Evolutionary conservation across 805 yeast genomes (phyloP).

Genomic region (Pichia deserticola): DNA sequence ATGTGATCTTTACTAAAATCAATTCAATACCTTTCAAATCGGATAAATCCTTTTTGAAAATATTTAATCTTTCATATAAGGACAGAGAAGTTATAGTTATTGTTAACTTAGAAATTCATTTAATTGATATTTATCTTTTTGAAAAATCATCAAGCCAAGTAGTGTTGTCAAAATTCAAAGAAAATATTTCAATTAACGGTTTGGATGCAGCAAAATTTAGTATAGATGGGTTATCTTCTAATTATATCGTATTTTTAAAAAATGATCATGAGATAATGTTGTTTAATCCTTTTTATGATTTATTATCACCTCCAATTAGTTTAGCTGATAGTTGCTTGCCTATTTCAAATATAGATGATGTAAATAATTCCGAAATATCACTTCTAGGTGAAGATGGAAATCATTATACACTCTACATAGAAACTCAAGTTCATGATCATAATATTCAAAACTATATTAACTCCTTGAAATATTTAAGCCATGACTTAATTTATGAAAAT

Average conservation of each 20-base stretch:
- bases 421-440: conserved; percentile 38
- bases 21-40: conserved; percentile 34
- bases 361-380: conserved; percentile 20
- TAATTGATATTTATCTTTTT: conserved; percentile 46
- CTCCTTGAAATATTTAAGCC: conserved; percentile 46
- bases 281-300: conserved; percentile 51
- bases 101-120: conserved; percentile 34
- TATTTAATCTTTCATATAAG: conserved; percentile 35
- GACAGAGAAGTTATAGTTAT: conserved; percentile 59
- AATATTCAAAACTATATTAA: conserved; percentile 40
- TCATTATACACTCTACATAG: conserved; percentile 28
- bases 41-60: conserved; percentile 26
- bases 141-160: conserved; percentile 27
- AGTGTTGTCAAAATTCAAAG: conserved; percentile 18
- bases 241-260: conserved; percentile 38
- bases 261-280: conserved; percentile 32
- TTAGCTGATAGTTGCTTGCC: conserved; percentile 19
- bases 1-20: conserved; percentile 60
- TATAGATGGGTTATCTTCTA: conserved; percentile 29
- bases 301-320: conserved; percentile 32
- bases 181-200: conserved; percentile 18
- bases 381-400: conserved; percentile 16
- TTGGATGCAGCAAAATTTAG: conserved; percentile 35
- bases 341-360: conserved; percentile 17
- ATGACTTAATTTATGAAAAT: conserved; percentile 48